Base-by-base conservation (phyloP, 306 rosid genomes). In the Cucurbita maxima region DNA sequence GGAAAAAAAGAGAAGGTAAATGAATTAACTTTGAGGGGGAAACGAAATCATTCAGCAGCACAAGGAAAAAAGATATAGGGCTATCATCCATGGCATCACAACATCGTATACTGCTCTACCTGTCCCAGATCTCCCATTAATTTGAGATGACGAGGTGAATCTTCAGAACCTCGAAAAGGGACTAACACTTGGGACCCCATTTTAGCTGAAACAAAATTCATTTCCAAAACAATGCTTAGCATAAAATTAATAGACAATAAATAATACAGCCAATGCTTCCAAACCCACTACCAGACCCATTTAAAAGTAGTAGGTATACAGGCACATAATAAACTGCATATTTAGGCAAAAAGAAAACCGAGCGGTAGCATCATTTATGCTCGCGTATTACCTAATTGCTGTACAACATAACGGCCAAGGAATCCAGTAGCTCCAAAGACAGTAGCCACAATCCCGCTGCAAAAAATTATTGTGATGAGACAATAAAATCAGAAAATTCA, bases 91-190 rank as follows among this genome's bases (percentile, higher is more conserved):
- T 41, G n/a, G 41, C 43, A 59, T 34, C 38, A 36, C 5, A 34
- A 82, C 41, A 75, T 25, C 47, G 63, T 72, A 51, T 64, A 58
- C 55, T 9, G 69, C 73, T 79, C 51, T 85, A 94, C 99, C 99
- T 94, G 99, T 80, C 99, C 99, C 81, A 94, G 82, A 85, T 94
- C 99, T 47, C 99, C 99, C 99, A 91, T 94, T 82, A 94, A 82
- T 86, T 94, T 94, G 67, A 94, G 92, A 79, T 94, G 97, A 34
- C 99, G 99, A 54, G 79, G 97, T 63, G 82, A 75, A 84, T 94
- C 99, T 83, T 94, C 99, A 73, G 96, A 91, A 74, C 96, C 96
- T 69, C 99, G 95, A 72, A 94, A 94, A 53, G 99, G 97, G 78
- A 95, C 89, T 47, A 95, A 78, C 57, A 95, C 96, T 81, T 95